Evolutionary conservation across 306 rosid species (phyloP).

Genomic region (Lithocarpus polystachyus): DNA sequence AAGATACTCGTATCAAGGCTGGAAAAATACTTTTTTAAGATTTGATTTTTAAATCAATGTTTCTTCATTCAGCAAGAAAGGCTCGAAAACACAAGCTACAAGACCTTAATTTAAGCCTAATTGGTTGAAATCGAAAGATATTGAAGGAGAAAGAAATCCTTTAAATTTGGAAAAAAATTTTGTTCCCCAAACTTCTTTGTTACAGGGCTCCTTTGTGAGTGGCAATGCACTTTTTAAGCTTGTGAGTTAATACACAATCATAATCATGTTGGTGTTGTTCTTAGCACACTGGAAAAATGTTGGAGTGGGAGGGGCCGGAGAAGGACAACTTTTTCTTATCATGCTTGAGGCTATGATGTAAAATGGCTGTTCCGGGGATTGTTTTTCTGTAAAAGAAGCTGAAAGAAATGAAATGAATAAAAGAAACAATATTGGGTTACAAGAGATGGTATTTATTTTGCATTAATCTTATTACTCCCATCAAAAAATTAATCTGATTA

Average conservation of each 20-base stretch:
- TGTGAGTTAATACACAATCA: not conserved
- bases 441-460: no score
- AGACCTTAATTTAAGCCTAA: not conserved
- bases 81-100: no score
- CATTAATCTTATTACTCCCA: no score
- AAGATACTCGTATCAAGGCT: not conserved
- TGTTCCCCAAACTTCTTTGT: not conserved
- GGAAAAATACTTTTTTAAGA: not conserved
- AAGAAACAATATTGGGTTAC: no score
- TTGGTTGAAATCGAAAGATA: not conserved
- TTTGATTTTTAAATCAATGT: no score
- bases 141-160: not conserved
- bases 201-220: not conserved
- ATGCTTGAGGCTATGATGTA: not conserved
- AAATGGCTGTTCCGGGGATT: no score
- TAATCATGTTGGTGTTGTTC: not conserved
- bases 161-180: not conserved
- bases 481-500: no score
- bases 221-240: not conserved
- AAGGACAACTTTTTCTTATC: not conserved
- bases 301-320: not conserved
- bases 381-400: no score
- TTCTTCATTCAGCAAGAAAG: no score
- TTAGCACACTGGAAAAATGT: not conserved
- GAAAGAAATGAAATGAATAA: no score